phyloP scores from a whole-genome alignment of 2,329 filamentous ascomycete genomes.

The Fusarium tanahbumbuense region DNA sequence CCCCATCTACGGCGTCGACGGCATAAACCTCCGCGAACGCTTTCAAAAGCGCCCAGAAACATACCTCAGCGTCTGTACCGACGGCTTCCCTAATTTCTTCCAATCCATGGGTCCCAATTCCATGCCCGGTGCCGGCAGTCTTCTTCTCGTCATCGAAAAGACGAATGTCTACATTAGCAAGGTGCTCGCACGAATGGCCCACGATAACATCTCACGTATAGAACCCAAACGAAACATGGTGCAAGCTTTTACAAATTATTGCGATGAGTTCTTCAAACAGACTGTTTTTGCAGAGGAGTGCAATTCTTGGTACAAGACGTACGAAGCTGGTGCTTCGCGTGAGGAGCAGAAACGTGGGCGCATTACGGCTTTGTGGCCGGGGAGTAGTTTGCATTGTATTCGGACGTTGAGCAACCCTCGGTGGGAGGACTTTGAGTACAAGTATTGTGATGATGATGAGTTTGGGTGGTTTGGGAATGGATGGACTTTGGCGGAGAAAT shows the following conservation, averaged over 20 bases:
- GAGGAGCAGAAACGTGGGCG: conserved; percentile 11
- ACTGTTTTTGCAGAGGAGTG: conserved; percentile 22
- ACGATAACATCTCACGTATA: conserved; percentile 4
- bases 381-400: conserved; percentile 19
- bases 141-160: conserved; percentile 10
- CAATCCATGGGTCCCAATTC: conserved; percentile 22
- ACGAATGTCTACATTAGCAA: conserved; percentile 17
- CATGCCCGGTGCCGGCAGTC: background rate
- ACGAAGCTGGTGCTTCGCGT: conserved; percentile 2
- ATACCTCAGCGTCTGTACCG: conserved; percentile 22
- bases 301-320: conserved; percentile 25
- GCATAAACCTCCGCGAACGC: conserved; percentile 8
- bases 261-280: conserved; percentile 3
- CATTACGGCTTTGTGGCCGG: conserved; percentile 8
- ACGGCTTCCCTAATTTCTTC: conserved; percentile 20
- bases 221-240: conserved; percentile 11
- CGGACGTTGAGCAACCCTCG: conserved; percentile 9
- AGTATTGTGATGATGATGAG: conserved; percentile 18
- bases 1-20: conserved; percentile 9
- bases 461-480: conserved; percentile 27
- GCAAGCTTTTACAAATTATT: background rate
- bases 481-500: conserved; percentile 18
- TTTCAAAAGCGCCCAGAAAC: conserved; percentile 19
- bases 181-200: conserved; percentile 7
- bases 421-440: conserved; percentile 20